Conservation (phyloP, 176 grass and related monocot species). For the Miscanthus lutarioriparius region DNA sequence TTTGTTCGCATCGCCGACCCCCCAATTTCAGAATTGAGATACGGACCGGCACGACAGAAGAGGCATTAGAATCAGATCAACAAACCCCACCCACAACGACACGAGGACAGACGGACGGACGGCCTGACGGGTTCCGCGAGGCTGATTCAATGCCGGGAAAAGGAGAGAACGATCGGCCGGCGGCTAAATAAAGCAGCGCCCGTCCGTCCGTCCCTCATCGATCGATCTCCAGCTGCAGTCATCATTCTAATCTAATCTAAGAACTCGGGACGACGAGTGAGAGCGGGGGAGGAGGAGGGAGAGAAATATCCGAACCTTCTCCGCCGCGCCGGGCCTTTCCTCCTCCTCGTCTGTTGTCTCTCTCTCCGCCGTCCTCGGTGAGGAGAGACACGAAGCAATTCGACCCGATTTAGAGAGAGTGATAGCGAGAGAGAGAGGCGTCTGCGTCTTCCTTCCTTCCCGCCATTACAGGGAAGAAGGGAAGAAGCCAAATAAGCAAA, state of each 20-base stretch:
- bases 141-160: background rate
- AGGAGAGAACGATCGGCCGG: background rate
- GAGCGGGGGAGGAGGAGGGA: background rate
- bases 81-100: background rate
- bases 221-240: background rate
- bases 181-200: background rate
- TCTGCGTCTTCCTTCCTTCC: background rate
- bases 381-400: background rate
- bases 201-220: background rate
- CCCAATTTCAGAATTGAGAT: too few species aligned
- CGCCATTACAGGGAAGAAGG: background rate
- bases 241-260: background rate
- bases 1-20: background rate
- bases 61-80: background rate
- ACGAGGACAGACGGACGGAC: too few species aligned
- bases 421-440: background rate
- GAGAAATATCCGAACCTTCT: conserved; percentile 34
- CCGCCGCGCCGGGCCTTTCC: background rate
- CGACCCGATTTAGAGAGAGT: background rate
- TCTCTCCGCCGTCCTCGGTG: background rate
- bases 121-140: background rate
- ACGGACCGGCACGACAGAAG: background rate
- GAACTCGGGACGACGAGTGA: background rate
- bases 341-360: background rate
- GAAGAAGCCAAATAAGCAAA: background rate